These are phyloP conservation scores for Meira nashicola DNA, from an alignment of 1,284 basidiomycete species.

Conservation along the genomic window DNA sequence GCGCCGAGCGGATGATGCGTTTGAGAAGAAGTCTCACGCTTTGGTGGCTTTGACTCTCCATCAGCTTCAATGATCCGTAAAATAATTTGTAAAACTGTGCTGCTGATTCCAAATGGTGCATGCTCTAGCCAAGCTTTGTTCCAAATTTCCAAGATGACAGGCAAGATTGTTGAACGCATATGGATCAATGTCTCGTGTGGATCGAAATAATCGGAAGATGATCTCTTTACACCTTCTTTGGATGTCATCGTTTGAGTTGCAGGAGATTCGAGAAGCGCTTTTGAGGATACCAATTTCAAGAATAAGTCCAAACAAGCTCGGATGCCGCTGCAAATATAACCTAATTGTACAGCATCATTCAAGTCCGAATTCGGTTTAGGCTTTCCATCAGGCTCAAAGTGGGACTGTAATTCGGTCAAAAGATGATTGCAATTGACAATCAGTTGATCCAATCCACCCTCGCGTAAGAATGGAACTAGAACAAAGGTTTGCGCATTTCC, in stretches of 20 bases:
- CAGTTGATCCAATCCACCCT: slow-evolving; percentile 70
- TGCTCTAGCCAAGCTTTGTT: slow-evolving; percentile 75
- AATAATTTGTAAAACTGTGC: slow-evolving; percentile 68
- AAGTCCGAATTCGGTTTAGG: slow-evolving; percentile 18
- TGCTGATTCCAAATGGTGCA: slow-evolving; percentile 60
- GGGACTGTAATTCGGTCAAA: slow-evolving; percentile 61
- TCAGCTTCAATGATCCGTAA: slow-evolving; percentile 78
- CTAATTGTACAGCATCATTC: slow-evolving; percentile 45
- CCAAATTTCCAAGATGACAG: slow-evolving; percentile 71
- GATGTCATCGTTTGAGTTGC: slow-evolving; percentile 67
- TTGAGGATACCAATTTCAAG: slow-evolving; percentile 70
- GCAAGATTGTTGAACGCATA: slow-evolving; percentile 68
- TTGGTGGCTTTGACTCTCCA: slow-evolving; percentile 40
- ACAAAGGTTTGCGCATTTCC: slow-evolving; percentile 73
- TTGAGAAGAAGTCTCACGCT: neutral
- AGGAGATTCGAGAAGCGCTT: slow-evolving; percentile 74
- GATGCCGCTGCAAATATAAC: slow-evolving; percentile 72
- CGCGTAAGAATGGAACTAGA: slow-evolving; percentile 66
- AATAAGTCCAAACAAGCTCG: slow-evolving; percentile 77
- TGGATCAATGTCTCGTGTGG: slow-evolving; percentile 78
- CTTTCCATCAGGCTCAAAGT: slow-evolving; percentile 56
- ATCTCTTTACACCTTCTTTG: slow-evolving; percentile 54
- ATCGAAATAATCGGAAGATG: slow-evolving; percentile 61
- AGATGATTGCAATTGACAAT: slow-evolving; percentile 63
- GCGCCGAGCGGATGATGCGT: neutral